These are phyloP conservation scores for Eucalyptus microcorys DNA, from an alignment of 345 rosid species.

Conservation along the genomic window DNA sequence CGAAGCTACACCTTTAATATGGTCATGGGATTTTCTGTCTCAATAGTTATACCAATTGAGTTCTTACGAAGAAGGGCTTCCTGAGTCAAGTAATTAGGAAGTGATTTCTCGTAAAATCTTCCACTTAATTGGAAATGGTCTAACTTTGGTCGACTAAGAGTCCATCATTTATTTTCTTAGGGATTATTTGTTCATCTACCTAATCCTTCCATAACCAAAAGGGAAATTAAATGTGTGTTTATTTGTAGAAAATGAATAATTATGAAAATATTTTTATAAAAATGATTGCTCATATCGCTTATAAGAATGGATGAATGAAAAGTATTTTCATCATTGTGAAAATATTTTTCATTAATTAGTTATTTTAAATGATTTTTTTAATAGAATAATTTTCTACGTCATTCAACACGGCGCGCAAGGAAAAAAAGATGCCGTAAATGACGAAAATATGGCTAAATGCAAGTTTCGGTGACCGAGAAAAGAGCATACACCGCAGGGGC, in stretches of 20 bases:
- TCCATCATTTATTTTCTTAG: accelerated
- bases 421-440: background rate
- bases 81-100: background rate
- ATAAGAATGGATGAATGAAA: no score
- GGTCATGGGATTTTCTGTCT: background rate
- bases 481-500: background rate
- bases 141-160: no score
- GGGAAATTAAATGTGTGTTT: background rate
- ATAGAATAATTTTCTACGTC: no score
- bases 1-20: background rate
- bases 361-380: no score
- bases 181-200: background rate
- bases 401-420: no score
- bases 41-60: background rate
- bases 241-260: no score
- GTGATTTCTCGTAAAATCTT: background rate
- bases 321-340: no score
- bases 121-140: background rate
- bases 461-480: background rate
- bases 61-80: background rate
- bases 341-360: no score
- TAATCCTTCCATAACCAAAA: background rate
- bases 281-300: accelerated
- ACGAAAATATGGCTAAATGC: background rate
- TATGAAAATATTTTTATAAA: no score